These are phyloP conservation scores for Aegilops bicornis DNA, from an alignment of 176 grass and related monocot genomes.

Conservation along the genomic window DNA sequence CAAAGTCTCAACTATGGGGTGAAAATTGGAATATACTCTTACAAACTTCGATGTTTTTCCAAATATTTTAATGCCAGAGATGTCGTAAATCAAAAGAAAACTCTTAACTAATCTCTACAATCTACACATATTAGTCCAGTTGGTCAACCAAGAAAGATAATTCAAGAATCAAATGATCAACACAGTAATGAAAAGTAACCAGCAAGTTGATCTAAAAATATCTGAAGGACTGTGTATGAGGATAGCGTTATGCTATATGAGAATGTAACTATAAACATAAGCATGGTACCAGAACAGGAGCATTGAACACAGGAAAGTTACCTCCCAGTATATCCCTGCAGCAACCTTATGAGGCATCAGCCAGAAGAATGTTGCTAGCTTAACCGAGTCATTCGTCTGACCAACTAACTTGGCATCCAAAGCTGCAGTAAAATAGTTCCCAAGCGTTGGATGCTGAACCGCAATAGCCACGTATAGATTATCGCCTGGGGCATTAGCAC, in stretches of 20 bases:
- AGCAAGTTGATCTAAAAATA: background rate
- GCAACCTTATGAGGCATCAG: conserved; percentile 94
- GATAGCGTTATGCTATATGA: background rate
- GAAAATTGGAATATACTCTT: background rate
- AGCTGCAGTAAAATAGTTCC: conserved; percentile 80
- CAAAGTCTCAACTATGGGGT: background rate
- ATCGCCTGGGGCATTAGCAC: conserved; percentile 55
- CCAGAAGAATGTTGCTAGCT: conserved; percentile 76
- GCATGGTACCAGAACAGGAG: background rate
- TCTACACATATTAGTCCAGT: background rate
- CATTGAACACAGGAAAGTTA: conserved; percentile 12
- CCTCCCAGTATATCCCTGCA: conserved; percentile 96
- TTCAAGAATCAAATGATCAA: background rate
- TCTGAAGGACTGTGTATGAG: background rate
- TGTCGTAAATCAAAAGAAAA: background rate
- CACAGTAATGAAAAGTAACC: background rate
- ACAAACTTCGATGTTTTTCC: background rate
- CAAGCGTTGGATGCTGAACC: conserved; percentile 79
- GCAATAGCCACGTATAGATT: conserved; percentile 73
- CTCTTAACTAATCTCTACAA: background rate
- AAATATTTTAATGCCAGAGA: background rate
- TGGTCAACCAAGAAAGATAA: background rate
- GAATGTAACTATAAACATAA: background rate
- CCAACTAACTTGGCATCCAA: conserved; percentile 62
- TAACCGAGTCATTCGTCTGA: conserved; percentile 41